phyloP scores from a whole-genome alignment of 108 stramenopile genomes.

The Skeletonema marinoi region DNA sequence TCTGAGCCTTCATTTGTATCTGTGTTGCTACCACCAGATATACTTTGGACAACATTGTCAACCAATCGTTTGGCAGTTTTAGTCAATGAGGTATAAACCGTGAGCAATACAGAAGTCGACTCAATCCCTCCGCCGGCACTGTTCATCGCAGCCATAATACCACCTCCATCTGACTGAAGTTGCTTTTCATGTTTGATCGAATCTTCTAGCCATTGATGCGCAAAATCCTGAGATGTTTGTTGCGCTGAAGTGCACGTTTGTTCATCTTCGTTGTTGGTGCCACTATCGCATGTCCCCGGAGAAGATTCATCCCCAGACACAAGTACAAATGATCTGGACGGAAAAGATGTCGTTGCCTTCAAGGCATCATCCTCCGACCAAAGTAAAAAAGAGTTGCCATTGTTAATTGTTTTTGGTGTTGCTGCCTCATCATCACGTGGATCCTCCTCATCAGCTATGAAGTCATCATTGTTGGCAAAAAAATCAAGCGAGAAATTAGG shows the following conservation, averaged over 20 bases:
- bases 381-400: slow-evolving; percentile 34
- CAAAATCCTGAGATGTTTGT: slow-evolving; percentile 52
- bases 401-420: slow-evolving; percentile 20
- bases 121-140: slow-evolving; percentile 88
- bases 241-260: slow-evolving; percentile 16
- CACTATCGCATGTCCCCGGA: slow-evolving; percentile 39
- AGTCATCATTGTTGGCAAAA: slow-evolving; percentile 45
- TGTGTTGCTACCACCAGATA: slow-evolving; percentile 6
- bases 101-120: slow-evolving; percentile 75
- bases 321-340: slow-evolving; percentile 52
- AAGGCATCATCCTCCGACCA: slow-evolving; percentile 49
- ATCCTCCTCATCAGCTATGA: slow-evolving; percentile 18
- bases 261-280: slow-evolving; percentile 4
- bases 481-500: slow-evolving; percentile 50
- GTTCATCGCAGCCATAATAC: slow-evolving; percentile 73
- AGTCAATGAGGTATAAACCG: slow-evolving; percentile 53
- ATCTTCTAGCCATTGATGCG: slow-evolving; percentile 68
- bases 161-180: slow-evolving; percentile 59
- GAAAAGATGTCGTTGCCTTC: slow-evolving; percentile 36
- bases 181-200: slow-evolving; percentile 54
- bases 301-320: slow-evolving; percentile 54
- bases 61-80: slow-evolving; percentile 19
- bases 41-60: background rate
- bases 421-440: background rate
- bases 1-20: background rate